phyloP scores from a whole-genome alignment of 108 stramenopile genomes.

The Nannochloropsis salina region DNA sequence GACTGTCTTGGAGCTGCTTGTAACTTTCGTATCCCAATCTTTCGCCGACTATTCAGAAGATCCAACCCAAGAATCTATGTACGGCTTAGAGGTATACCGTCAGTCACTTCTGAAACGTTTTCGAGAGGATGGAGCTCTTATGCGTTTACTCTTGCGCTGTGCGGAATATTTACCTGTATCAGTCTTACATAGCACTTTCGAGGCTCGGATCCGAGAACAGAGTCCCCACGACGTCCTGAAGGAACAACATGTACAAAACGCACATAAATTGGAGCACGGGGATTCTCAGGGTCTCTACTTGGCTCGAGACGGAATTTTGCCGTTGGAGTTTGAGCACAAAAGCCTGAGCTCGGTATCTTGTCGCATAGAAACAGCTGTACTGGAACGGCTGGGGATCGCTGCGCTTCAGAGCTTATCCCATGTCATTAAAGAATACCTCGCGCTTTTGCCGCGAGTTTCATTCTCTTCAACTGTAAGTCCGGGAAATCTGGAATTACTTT shows the following conservation, averaged over 20 bases:
- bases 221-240: background rate
- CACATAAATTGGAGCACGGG: background rate
- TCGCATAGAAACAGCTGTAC: background rate
- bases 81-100: background rate
- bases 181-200: background rate
- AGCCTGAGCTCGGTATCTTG: background rate
- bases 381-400: background rate
- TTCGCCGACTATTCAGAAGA: background rate
- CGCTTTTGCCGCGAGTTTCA: background rate
- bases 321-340: background rate
- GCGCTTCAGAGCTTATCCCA: background rate
- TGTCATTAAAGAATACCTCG: background rate
- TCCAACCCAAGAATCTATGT: background rate
- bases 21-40: background rate
- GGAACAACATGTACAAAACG: background rate
- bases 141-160: constrained; percentile 10
- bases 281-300: background rate
- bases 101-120: background rate
- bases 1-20: background rate
- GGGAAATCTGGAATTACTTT: background rate
- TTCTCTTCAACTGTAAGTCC: background rate
- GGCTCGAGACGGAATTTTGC: background rate
- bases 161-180: background rate
- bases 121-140: background rate
- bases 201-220: background rate